phyloP scores from a whole-genome alignment of 148 eudicot species.

The Amaranthus palmeri region DNA sequence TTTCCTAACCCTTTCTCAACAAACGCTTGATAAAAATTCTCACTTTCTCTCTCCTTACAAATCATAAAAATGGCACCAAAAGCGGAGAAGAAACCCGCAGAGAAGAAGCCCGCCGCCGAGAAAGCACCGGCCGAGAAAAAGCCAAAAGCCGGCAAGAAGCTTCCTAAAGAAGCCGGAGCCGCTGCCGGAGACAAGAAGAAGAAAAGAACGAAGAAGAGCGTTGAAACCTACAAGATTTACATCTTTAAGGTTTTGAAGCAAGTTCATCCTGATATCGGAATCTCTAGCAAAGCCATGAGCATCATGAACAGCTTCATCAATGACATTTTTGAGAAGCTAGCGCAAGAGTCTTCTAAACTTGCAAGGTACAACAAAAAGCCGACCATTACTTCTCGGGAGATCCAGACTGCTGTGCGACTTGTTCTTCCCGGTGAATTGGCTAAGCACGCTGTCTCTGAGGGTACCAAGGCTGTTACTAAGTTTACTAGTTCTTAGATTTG shows the following conservation, averaged over 20 bases:
- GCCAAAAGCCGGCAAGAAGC: too few relatives aligned
- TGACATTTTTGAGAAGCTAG: conserved; percentile 31
- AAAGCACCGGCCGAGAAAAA: too few relatives aligned
- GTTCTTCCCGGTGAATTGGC: conserved; percentile 45
- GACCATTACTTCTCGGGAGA: conserved; percentile 21
- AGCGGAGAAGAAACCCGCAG: conserved; percentile 23
- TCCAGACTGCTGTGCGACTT: conserved; percentile 41
- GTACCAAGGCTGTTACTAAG: conserved; percentile 13
- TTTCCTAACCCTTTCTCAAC: too few relatives aligned
- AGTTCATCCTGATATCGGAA: conserved; percentile 16
- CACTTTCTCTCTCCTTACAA: not conserved
- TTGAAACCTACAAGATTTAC: conserved; percentile 58
- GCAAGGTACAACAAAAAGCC: conserved; percentile 41
- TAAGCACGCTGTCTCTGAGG: conserved; percentile 40
- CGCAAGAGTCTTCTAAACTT: conserved; percentile 38
- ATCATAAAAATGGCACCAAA: conserved; percentile 34
- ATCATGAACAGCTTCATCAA: too few relatives aligned
- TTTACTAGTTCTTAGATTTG: conserved; percentile 32
- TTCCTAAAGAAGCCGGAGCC: too few relatives aligned
- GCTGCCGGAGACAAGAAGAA: conserved; percentile 41
- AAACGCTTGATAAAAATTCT: too few relatives aligned
- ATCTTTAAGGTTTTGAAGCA: conserved; percentile 57
- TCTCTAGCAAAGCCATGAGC: too few relatives aligned
- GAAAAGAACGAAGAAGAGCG: conserved; percentile 53
- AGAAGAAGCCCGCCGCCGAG: too few relatives aligned